Evolutionary conservation across 805 yeast species (phyloP), one percentile per base, ranked within the genome.

Genomic region (Ogataea zsoltii): DNA sequence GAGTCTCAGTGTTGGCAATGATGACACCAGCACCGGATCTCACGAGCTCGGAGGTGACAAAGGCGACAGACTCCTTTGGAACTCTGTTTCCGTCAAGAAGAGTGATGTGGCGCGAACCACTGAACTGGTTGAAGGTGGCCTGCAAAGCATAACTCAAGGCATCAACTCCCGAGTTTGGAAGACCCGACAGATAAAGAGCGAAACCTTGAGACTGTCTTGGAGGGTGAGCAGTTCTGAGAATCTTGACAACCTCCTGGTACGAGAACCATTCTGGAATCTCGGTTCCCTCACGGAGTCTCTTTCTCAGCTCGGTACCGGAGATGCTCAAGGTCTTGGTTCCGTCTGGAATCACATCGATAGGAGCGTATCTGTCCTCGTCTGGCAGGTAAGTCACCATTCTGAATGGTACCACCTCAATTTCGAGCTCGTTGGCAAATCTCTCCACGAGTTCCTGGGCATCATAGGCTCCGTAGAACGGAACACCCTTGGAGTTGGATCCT

Each of bases 231-330:
- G 88, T 92, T 65, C 98, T 84, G 59, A 91, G 77, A 49, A 92
- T 90, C 66, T 79, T 78, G 49, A 92, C 98, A 42, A 92, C 97
- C 68, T 91, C 97, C 3, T 97, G 96, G 70, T 91, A 91, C 4
- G 97, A 88, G 70, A 92, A 91, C 98, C 98, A 91, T 64, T 81
- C 94, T 52, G 98, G 98, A 57, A 91, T 92, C 51, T 84, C 84
- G 34, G 85, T 76, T 48, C 97, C 97, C 50, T 83, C 85, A 72
- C 82, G 83, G 64, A 91, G 79, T 55, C 92, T 82, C 67, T 84
- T 83, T 71, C 97, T 83, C 61, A 92, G 79, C 71, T 91, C 97
- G 26, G 98, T 91, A 60, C 98, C 98, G 13, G 96, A 88, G 36
- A 65, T 65, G 69, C 90, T 91, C 48, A 92, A 80, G 19, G 98